Percentiles rank a stretch among this genome's conserved stretches.
Conservation (phyloP, 2,329 filamentous ascomycete genomes). For the Gnomoniopsis smithogilvyi region DNA sequence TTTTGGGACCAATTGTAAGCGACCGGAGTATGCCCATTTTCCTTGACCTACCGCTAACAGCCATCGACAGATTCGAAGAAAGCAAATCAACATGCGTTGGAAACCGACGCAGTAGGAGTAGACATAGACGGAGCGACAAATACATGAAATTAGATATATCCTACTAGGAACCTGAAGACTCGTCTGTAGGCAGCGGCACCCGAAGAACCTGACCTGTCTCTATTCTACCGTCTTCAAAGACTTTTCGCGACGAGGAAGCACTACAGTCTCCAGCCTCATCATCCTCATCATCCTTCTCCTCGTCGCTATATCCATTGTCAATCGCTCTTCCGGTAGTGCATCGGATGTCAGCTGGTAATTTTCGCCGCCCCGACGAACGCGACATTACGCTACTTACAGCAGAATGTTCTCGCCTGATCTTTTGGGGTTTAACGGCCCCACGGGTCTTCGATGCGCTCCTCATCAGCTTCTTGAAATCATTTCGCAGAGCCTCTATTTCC, state of each 20-base stretch:
- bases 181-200: background rate
- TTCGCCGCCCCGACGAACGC: background rate
- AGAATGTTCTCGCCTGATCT: background rate
- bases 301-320: background rate
- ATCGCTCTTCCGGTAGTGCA: background rate
- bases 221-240: background rate
- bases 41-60: conserved; percentile 30
- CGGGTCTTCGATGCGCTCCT: background rate
- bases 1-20: conserved; percentile 83
- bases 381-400: background rate
- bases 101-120: conserved; percentile 30
- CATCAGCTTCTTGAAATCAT: background rate
- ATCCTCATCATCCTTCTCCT: background rate
- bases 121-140: conserved; percentile 1
- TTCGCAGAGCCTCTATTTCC: conserved; percentile 2
- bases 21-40: background rate
- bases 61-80: conserved; percentile 49
- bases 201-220: background rate
- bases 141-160: background rate
- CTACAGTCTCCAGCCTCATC: background rate
- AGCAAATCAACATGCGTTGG: conserved; percentile 68
- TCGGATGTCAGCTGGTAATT: background rate
- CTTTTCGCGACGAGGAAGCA: background rate
- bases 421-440: background rate
- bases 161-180: background rate